phyloP scores from a whole-genome alignment of 1,284 basidiomycete species.

The Polyporus tsugae region DNA sequence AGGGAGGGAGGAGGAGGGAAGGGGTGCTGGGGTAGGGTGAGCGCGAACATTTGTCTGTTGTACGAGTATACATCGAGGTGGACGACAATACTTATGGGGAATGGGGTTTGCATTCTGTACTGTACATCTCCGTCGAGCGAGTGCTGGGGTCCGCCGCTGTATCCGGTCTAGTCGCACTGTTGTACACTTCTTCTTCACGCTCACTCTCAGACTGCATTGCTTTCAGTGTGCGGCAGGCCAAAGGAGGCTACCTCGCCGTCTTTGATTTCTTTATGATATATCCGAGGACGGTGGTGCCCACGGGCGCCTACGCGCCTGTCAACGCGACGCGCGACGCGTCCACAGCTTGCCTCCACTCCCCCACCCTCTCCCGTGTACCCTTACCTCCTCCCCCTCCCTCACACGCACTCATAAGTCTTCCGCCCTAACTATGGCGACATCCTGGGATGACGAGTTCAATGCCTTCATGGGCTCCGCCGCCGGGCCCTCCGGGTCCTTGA shows the following conservation, averaged over 20 bases:
- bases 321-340: conserved; percentile 10
- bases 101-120: background rate
- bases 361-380: background rate
- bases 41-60: conserved; percentile 11
- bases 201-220: background rate
- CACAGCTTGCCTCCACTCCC: background rate
- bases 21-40: background rate
- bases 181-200: background rate
- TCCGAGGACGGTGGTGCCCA: background rate
- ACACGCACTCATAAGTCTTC: background rate
- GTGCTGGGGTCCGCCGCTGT: background rate
- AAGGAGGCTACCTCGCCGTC: background rate
- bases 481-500: conserved; percentile 33
- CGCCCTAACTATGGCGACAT: conserved; percentile 21
- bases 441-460: conserved; percentile 35
- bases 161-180: background rate
- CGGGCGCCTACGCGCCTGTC: background rate
- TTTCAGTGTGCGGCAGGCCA: background rate
- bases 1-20: background rate
- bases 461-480: conserved; percentile 23
- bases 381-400: no score
- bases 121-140: conserved; percentile 12
- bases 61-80: conserved; percentile 15
- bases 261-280: background rate
- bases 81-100: background rate